phyloP scores from a whole-genome alignment of 768 basidiomycete genomes.

The Lactarius pseudohatsudake region DNA sequence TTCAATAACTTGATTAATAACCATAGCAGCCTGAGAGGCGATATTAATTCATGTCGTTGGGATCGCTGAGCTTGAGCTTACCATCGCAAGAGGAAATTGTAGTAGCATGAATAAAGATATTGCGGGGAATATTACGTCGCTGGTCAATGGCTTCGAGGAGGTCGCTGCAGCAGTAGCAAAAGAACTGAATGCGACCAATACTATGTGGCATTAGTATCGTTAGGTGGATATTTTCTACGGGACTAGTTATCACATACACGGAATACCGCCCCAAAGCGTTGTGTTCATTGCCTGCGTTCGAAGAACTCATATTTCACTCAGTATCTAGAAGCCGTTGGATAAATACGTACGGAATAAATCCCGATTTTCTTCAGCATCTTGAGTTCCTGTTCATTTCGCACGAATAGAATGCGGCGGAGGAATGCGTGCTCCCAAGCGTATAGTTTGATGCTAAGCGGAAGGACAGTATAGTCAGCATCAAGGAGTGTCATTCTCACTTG shows the following conservation, averaged over 20 bases:
- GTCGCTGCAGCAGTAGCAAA: slow-evolving; percentile 70
- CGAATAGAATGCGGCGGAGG: slow-evolving; percentile 69
- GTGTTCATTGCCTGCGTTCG: slow-evolving; percentile 52
- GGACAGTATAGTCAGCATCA: background rate
- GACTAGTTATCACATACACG: slow-evolving; percentile 37
- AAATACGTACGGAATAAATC: slow-evolving; percentile 54
- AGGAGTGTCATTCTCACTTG: background rate
- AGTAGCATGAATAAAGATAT: slow-evolving; percentile 88
- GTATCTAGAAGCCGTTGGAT: background rate
- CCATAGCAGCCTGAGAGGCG: slow-evolving; percentile 56
- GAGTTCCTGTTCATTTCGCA: slow-evolving; percentile 81
- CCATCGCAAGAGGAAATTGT: slow-evolving; percentile 84
- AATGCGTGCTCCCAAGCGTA: slow-evolving; percentile 97
- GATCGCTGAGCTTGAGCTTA: slow-evolving; percentile 35
- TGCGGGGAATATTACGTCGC: slow-evolving; percentile 93
- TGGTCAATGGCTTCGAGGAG: slow-evolving; percentile 69
- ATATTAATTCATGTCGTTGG: background rate
- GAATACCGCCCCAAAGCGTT: slow-evolving; percentile 69
- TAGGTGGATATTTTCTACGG: background rate
- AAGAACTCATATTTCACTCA: background rate
- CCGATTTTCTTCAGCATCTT: slow-evolving; percentile 83
- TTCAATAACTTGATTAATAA: slow-evolving; percentile 81
- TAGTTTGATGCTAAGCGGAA: slow-evolving; percentile 67
- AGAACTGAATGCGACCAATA: slow-evolving; percentile 80
- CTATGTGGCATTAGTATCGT: slow-evolving; percentile 31